phyloP scores from a whole-genome alignment of 805 yeast species.

The Hanseniaspora meyeri region DNA sequence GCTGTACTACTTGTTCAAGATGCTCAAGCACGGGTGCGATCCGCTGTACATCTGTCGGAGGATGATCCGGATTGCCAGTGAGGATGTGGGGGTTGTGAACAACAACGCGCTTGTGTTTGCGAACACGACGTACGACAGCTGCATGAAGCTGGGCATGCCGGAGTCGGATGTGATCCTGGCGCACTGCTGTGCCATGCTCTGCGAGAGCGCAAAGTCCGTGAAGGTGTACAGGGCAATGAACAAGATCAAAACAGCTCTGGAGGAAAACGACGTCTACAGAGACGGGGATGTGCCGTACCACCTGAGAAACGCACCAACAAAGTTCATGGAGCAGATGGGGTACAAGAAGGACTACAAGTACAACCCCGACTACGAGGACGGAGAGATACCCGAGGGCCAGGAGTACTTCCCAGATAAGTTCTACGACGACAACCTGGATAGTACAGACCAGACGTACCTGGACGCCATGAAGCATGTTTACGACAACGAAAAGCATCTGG shows the following conservation, averaged over 20 bases:
- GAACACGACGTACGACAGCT: conserved; percentile 70
- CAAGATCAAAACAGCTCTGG: conserved; percentile 46
- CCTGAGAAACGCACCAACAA: conserved; percentile 88
- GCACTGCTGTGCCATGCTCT: conserved; percentile 85
- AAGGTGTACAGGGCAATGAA: conserved; percentile 74
- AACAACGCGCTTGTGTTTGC: conserved; percentile 78
- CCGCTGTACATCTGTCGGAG: conserved; percentile 81
- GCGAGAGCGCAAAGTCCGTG: conserved; percentile 75
- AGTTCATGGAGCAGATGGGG: conserved; percentile 76
- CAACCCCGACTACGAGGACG: conserved; percentile 67
- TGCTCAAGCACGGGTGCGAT: conserved; percentile 90
- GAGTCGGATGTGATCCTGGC: conserved; percentile 83
- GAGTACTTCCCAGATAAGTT: conserved; percentile 60
- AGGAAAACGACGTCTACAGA: conserved; percentile 39
- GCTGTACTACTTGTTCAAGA: conserved; percentile 68
- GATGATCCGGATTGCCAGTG: conserved; percentile 90
- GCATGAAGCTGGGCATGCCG: conserved; percentile 85
- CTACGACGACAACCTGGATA: conserved; percentile 13
- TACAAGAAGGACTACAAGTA: conserved; percentile 79
- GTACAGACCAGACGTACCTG: conserved; percentile 11
- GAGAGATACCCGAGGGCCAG: conserved; percentile 48
- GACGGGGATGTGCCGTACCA: conserved; percentile 57
- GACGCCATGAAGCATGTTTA: conserved; percentile 31
- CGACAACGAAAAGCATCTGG: conserved; percentile 42
- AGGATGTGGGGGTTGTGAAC: conserved; percentile 81